Evolutionary conservation across 768 basidiomycete genomes (phyloP).

Genomic region (Terana coerulea): DNA sequence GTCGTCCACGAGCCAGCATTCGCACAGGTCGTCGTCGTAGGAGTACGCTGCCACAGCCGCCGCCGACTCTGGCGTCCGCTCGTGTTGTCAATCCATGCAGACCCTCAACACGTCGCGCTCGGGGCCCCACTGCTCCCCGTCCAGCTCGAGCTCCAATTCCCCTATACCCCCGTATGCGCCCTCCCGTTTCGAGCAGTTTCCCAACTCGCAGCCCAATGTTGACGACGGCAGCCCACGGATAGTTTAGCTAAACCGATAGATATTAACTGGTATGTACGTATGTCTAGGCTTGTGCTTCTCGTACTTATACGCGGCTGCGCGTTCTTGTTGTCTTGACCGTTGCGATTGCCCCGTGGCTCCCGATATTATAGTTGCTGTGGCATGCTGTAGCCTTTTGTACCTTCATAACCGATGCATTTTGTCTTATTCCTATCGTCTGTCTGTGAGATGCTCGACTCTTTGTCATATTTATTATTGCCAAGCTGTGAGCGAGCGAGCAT

Average conservation of each 20-base stretch:
- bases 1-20: conserved; percentile 12
- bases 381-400: too few species aligned
- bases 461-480: too few species aligned
- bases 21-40: conserved; percentile 7
- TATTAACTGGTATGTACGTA: too few species aligned
- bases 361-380: too few species aligned
- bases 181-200: neutral
- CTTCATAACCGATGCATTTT: too few species aligned
- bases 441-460: too few species aligned
- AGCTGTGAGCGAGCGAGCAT: too few species aligned
- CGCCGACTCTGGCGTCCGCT: neutral
- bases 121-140: conserved; percentile 1
- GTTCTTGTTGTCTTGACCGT: too few species aligned
- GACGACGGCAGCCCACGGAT: conserved; percentile 10
- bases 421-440: too few species aligned
- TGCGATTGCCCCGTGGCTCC: too few species aligned
- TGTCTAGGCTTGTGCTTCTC: too few species aligned
- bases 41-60: neutral
- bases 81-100: neutral
- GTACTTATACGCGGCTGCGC: too few species aligned
- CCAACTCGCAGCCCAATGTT: neutral
- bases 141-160: neutral
- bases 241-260: conserved; percentile 4
- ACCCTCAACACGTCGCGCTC: conserved; percentile 2
- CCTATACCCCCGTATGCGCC: conserved; percentile 7